These are phyloP conservation scores for Populus tomentosa DNA, from an alignment of 441 rosid species.

Conservation along the genomic window DNA sequence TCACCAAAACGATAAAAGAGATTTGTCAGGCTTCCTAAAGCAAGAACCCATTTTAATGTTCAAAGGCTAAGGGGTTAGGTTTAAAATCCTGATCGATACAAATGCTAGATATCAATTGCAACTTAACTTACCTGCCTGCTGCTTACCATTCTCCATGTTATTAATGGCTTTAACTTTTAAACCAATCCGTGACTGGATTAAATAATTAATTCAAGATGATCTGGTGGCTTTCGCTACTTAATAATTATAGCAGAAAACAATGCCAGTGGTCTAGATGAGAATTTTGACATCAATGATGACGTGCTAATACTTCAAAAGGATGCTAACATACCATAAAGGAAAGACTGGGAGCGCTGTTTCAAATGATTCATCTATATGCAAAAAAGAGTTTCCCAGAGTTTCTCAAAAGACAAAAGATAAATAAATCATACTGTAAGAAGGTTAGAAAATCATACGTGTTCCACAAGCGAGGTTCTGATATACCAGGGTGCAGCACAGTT, in stretches of 20 bases:
- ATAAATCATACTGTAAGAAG: neutral
- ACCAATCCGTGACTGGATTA: neutral
- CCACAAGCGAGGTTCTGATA: slow-evolving; percentile 67
- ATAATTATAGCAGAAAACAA: neutral
- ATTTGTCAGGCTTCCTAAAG: neutral
- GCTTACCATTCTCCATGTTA: neutral
- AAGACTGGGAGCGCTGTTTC: neutral
- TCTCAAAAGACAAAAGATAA: neutral
- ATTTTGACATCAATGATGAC: neutral
- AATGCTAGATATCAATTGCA: neutral
- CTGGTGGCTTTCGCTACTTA: no score
- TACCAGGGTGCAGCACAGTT: slow-evolving; percentile 87
- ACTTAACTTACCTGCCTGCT: neutral
- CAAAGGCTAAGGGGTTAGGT: neutral
- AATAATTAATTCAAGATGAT: neutral
- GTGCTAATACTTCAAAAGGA: neutral
- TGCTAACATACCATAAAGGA: neutral
- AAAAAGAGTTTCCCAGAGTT: neutral
- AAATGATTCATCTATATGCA: neutral
- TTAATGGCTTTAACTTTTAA: neutral
- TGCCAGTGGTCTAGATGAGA: neutral
- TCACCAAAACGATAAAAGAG: neutral
- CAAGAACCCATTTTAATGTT: neutral
- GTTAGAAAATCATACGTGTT: slow-evolving; percentile 40
- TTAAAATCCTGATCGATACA: neutral